Evolutionary conservation across 2,329 filamentous ascomycete species (phyloP).

Genomic region (Fusarium denticulatum): DNA sequence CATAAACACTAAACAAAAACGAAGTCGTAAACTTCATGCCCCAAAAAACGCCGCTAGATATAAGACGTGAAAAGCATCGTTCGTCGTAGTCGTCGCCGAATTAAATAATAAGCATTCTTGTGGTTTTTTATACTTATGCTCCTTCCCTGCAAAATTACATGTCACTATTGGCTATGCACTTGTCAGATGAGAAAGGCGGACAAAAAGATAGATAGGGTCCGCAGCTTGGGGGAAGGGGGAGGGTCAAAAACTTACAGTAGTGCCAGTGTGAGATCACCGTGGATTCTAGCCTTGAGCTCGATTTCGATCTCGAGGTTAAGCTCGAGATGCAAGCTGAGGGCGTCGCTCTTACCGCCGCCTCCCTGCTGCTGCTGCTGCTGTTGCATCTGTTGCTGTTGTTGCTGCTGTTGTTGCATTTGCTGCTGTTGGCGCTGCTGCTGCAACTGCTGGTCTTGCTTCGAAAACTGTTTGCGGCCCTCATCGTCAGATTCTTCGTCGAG

Average conservation of each 20-base stretch:
- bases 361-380: slow-evolving; percentile 24
- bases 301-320: slow-evolving; percentile 87
- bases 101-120: background rate
- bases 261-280: slow-evolving; percentile 83
- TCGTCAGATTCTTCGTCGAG: slow-evolving; percentile 40
- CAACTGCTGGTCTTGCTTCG: slow-evolving; percentile 6
- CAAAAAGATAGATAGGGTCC: background rate
- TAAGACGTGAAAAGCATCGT: background rate
- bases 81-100: slow-evolving; percentile 8
- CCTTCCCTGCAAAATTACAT: slow-evolving; percentile 36
- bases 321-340: slow-evolving; percentile 76
- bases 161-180: slow-evolving; percentile 41
- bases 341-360: slow-evolving; percentile 38
- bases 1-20: background rate
- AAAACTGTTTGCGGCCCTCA: slow-evolving; percentile 28
- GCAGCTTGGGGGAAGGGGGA: background rate
- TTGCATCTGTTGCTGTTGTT: slow-evolving; percentile 34
- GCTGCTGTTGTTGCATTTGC: slow-evolving; percentile 30
- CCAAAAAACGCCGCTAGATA: slow-evolving; percentile 22
- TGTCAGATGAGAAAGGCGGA: slow-evolving; percentile 26
- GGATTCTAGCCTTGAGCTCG: slow-evolving; percentile 84
- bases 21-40: slow-evolving; percentile 31
- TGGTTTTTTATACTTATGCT: slow-evolving; percentile 2
- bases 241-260: slow-evolving; percentile 60
- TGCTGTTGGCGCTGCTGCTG: slow-evolving; percentile 18